Evolutionary conservation across 352 stramenopile genomes (phyloP).

Genomic region (Sclerospora graminicola): DNA sequence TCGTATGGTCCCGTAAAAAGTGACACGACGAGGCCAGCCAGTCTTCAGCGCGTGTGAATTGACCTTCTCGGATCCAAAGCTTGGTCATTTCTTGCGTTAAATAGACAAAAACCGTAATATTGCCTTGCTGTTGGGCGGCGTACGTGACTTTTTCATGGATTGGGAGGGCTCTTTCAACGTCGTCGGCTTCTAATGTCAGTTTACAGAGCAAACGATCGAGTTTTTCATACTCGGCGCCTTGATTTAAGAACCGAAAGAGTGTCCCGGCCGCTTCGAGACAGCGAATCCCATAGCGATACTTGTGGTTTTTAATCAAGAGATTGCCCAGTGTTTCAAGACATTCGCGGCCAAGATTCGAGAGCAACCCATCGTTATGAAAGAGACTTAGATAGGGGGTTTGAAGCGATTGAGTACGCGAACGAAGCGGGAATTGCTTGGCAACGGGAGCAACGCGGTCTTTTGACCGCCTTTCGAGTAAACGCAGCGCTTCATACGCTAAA

Average conservation of each 20-base stretch:
- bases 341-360: constrained; percentile 63
- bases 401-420: no score
- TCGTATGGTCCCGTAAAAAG: constrained; percentile 61
- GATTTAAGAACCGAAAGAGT: constrained; percentile 60
- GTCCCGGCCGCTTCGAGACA: constrained; percentile 58
- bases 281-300: constrained; percentile 78
- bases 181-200: constrained; percentile 64
- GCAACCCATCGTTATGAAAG: constrained; percentile 68
- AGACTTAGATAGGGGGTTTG: constrained; percentile 46
- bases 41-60: constrained; percentile 66
- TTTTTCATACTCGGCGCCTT: constrained; percentile 64
- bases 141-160: constrained; percentile 73
- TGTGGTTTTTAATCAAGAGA: constrained; percentile 77
- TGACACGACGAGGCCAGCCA: constrained; percentile 52
- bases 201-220: constrained; percentile 64
- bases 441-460: constrained; percentile 11
- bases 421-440: no score
- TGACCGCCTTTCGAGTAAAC: constrained; percentile 55
- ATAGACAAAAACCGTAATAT: constrained; percentile 80
- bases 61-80: constrained; percentile 67
- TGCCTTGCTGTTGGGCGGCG: constrained; percentile 60
- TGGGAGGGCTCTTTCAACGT: constrained; percentile 58
- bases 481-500: constrained; percentile 64
- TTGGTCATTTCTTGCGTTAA: constrained; percentile 71
- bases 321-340: constrained; percentile 62